Evolutionary conservation across 2,329 filamentous ascomycete species (phyloP), one percentile per base, ranked within the genome.

Genomic region (Aspergillus jensenii): DNA sequence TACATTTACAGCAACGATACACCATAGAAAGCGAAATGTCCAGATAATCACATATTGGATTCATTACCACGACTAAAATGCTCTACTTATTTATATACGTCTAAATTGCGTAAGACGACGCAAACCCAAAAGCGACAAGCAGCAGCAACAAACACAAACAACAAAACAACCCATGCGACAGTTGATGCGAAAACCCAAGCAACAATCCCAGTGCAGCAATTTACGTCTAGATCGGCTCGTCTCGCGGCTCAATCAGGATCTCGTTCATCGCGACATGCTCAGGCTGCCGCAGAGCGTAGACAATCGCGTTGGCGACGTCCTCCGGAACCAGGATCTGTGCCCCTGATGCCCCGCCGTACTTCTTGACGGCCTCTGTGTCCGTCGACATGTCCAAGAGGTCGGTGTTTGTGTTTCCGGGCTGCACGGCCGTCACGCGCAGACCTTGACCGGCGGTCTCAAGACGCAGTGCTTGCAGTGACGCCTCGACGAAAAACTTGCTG

Each of bases 401-500:
- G 1, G 90, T 93, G 5, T 83, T 83, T 2, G 87, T 87, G 69
- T 93, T 93, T 0, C 90, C 90, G 0, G 90, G 90, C 77, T 93
- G 90, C 3, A 93, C 81, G 37, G 83, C 81, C 0, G 90, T 92
- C 41, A 93, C 89, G 2, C 89, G 81, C 49, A 93, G 75, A 0
- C 90, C 90, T 0, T 83, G 84, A 0, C 88, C 89, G 0, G 87
- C 90, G 0, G 89, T 93, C 79, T 93, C 90, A 7, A 93, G 75
- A 8, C 90, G 85, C 63, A 93, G 74, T 33, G 81, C 81, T 73
- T 93, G 90, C n/a, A 93, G 80, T 0, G 89, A 90, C 1, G 89
- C 90, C 72, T 93, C 90, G 55, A 93, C 89, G 70, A 93, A 93
- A 82, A 93, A 91, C 72, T 93, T 93, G 74, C 85, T 89, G 25